Conservation (phyloP, 805 yeast genomes). For the Sugiyamaella smithiae region DNA sequence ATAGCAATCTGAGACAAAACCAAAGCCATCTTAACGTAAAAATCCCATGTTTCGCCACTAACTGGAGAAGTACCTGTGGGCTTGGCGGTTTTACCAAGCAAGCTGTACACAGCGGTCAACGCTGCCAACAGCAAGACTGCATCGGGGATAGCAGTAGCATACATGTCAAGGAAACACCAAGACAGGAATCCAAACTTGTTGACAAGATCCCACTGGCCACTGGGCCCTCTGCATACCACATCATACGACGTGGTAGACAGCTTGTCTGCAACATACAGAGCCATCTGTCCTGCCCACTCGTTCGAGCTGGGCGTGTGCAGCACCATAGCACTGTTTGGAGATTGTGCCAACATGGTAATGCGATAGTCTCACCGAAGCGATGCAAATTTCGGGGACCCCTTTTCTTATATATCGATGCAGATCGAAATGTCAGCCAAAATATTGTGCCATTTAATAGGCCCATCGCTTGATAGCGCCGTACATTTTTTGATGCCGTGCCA, state of each 20-base stretch:
- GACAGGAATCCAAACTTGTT: constrained; percentile 9
- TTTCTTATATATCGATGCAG: not conserved
- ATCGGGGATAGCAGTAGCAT: constrained; percentile 11
- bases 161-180: constrained; percentile 17
- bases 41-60: constrained; percentile 3
- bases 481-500: constrained; percentile 2
- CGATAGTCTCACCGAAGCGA: not conserved
- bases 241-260: not conserved
- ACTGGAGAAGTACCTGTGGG: constrained; percentile 2
- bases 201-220: constrained; percentile 6
- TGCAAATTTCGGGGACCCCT: not conserved
- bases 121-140: constrained; percentile 4
- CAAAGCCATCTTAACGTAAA: not conserved
- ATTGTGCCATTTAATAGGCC: constrained; percentile 2
- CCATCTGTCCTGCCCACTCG: constrained; percentile 6
- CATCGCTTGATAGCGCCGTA: constrained; percentile 3
- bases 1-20: constrained; percentile 1
- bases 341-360: not conserved
- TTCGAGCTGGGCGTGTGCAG: not conserved
- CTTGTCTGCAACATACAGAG: not conserved
- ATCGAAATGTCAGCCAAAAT: not conserved
- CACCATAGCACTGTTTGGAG: not conserved
- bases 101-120: not conserved
- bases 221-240: not conserved
- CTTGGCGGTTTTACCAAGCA: not conserved